phyloP scores from a whole-genome alignment of 306 rosid genomes.

The Ormosia semicastrata region DNA sequence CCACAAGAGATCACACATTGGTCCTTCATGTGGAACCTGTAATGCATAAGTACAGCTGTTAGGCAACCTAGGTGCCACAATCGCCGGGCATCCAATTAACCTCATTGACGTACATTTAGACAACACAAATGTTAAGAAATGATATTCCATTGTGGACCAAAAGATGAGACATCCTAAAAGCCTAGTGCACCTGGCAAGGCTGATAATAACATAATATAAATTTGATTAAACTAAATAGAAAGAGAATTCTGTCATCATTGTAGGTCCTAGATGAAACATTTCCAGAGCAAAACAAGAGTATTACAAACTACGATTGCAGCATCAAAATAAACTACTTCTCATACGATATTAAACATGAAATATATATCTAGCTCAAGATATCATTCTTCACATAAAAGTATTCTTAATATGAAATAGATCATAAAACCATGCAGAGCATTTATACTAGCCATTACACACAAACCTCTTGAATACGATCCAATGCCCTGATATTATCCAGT shows the following conservation, averaged over 20 bases:
- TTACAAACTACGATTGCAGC: neutral
- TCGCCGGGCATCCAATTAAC: neutral
- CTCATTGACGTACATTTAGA: neutral
- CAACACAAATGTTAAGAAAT: neutral
- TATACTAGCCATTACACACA: slow-evolving; percentile 16
- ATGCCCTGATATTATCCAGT: slow-evolving; percentile 83
- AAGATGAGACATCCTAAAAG: slow-evolving; percentile 1
- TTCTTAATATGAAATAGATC: slow-evolving; percentile 7
- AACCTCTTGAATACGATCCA: slow-evolving; percentile 98
- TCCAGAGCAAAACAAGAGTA: neutral
- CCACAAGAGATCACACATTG: slow-evolving; percentile 98
- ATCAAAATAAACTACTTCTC: slow-evolving; percentile 19
- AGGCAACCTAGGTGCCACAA: slow-evolving; percentile 9
- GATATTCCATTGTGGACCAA: neutral
- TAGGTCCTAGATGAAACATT: neutral
- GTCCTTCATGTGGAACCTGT: slow-evolving; percentile 99
- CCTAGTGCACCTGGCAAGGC: neutral
- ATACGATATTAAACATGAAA: neutral
- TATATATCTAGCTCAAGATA: slow-evolving; percentile 1
- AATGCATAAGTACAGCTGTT: slow-evolving; percentile 19
- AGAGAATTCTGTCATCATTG: neutral
- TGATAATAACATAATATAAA: neutral
- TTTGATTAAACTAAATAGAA: neutral
- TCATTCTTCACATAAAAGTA: neutral
- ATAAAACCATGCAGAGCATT: slow-evolving; percentile 8